Evolutionary conservation across 805 yeast genomes (phyloP).

Genomic region (Lachancea waltii): DNA sequence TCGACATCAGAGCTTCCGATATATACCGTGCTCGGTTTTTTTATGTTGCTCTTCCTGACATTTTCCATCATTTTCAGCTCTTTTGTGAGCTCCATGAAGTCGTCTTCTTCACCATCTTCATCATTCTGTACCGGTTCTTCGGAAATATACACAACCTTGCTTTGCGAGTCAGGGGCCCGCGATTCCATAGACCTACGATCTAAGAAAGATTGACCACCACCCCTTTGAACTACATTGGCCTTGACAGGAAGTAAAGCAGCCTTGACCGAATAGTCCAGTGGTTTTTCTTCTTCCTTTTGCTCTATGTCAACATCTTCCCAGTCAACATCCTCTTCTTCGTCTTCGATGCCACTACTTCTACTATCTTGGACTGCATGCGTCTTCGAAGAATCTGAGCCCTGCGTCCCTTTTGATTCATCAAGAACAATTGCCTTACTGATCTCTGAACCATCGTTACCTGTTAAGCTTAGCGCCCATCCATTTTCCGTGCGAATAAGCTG

Average conservation of each 20-base stretch:
- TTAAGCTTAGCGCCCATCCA: constrained; percentile 77
- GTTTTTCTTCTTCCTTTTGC: constrained; percentile 16
- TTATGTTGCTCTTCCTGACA: constrained; percentile 38
- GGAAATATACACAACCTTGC: constrained; percentile 2
- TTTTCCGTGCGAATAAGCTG: constrained; percentile 66
- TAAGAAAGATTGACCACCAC: constrained; percentile 28
- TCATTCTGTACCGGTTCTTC: constrained; percentile 14
- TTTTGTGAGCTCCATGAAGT: constrained; percentile 23
- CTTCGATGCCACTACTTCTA: too few relatives aligned
- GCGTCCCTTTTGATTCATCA: constrained; percentile 31
- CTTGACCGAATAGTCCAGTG: constrained; percentile 36
- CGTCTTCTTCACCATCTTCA: constrained; percentile 19
- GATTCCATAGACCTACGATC: constrained; percentile 25
- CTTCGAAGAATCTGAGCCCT: constrained; percentile 10
- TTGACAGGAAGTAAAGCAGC: constrained; percentile 36
- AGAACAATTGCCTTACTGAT: constrained; percentile 43
- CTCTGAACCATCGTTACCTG: constrained; percentile 37
- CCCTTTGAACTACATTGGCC: constrained; percentile 12
- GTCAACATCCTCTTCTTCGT: constrained; percentile 41
- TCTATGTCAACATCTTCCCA: constrained; percentile 64
- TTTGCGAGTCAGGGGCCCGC: constrained; percentile 10
- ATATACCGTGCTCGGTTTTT: constrained; percentile 16
- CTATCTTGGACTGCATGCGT: constrained; percentile 18
- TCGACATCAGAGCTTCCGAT: constrained; percentile 30
- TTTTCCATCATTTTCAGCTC: constrained; percentile 36